Conservation (phyloP, 2,329 filamentous ascomycete species). For the Mariannaea elegans region DNA sequence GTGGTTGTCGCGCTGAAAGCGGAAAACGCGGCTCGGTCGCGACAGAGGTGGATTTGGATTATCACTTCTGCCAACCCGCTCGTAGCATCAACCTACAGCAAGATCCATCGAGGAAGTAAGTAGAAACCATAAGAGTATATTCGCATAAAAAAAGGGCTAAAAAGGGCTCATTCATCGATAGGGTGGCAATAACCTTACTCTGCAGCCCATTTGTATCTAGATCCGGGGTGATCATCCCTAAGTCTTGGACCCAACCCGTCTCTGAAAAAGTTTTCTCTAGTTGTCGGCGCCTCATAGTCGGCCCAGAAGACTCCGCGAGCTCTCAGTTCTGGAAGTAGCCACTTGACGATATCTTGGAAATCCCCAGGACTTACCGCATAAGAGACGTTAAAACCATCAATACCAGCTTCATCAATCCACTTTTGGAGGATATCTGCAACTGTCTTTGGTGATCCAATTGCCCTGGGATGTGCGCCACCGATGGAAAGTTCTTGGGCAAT, state of each 20-base stretch:
- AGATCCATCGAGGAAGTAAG: too few relatives aligned
- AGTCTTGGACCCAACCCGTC: slow-evolving; percentile 4
- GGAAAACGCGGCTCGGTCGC: too few relatives aligned
- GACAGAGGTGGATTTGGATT: too few relatives aligned
- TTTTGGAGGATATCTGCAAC: slow-evolving; percentile 27
- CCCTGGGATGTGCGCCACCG: slow-evolving; percentile 45
- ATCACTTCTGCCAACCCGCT: too few relatives aligned
- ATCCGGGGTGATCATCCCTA: slow-evolving; percentile 4
- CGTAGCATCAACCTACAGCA: too few relatives aligned
- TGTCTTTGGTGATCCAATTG: slow-evolving; percentile 21
- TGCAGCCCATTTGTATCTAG: background rate
- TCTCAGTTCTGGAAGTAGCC: slow-evolving; percentile 1
- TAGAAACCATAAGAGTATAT: too few relatives aligned
- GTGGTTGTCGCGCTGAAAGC: too few relatives aligned
- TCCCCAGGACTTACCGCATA: slow-evolving; percentile 21
- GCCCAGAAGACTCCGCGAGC: background rate
- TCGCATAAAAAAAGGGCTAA: too few relatives aligned
- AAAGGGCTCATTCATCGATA: too few relatives aligned
- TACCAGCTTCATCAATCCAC: slow-evolving; percentile 22
- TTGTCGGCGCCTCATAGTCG: background rate
- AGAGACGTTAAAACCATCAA: slow-evolving; percentile 28
- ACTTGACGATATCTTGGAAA: slow-evolving; percentile 21
- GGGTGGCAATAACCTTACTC: too few relatives aligned
- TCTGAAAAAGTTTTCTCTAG: background rate
- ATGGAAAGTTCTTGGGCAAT: slow-evolving; percentile 64